Evolutionary conservation across 108 stramenopile species (phyloP), one percentile per base, ranked within the genome.

Genomic region (Cyclotella cryptica): DNA sequence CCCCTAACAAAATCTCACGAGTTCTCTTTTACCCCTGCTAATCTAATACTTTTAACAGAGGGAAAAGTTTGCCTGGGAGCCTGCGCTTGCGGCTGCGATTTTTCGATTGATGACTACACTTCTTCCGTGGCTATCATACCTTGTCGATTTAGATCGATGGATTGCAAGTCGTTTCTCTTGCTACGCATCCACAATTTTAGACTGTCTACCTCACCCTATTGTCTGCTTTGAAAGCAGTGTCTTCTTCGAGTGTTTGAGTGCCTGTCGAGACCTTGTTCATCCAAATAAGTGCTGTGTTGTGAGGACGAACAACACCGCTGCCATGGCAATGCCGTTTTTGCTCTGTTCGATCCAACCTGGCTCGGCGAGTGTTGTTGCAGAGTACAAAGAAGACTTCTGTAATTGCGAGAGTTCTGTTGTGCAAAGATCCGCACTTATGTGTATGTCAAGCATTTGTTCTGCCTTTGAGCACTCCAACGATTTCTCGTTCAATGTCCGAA

Each of bases 31-130:
- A 6, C 45, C 21, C 30, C 69, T 6, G 6, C 24, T 17, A 21
- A 41, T 27, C 8, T 13, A 2, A 47, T 66, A 14, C n/a, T 77
- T 41, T 12, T 8, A 18, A 49, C 10, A 66, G 62, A 69, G 61
- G 15, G 91, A 90, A 71, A 92, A 93, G 68, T 68, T 91, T 52
- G 49, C 89, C 13, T 67, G 66, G 7, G 89, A 88, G 54, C 66
- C 86, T 6, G 76, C 89, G 18, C 88, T 95, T 58, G 47, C 91
- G 45, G 81, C 90, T 14, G 89, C 90, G 17, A 29, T 95, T 10
- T 49, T 93, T 13, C 76, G 95, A 35, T 65, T 96, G 68, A 96
- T 96, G 95, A 92, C 92, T 30, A 88, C 81, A 47, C 63, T 93
- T 35, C 41, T 88, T 19, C 92, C 92, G 0, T 85, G 75, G 59